A percentile compares a stretch with the other conserved stretches of the same genome.
Evolutionary conservation across 495 filamentous ascomycete species (phyloP).

Genomic region (Parathielavia appendiculata): DNA sequence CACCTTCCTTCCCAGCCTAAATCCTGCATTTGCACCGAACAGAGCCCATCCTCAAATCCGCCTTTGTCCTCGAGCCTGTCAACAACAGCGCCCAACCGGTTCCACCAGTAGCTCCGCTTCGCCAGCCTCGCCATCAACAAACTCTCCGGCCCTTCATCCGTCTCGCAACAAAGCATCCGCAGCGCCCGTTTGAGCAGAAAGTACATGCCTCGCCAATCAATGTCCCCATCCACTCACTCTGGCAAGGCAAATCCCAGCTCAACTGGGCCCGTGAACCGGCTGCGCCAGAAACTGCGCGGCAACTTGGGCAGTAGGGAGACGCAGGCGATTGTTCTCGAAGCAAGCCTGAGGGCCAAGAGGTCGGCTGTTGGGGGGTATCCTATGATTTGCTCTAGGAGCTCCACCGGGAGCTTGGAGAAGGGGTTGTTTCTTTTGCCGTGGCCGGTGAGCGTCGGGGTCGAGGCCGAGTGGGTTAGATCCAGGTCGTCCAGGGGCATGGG

Average conservation of each 20-base stretch:
- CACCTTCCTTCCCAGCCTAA: no score
- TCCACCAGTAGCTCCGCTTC: conserved; percentile 21
- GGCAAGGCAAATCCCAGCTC: conserved; percentile 23
- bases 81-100: conserved; percentile 1
- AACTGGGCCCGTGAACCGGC: conserved; percentile 18
- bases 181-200: conserved; percentile 12
- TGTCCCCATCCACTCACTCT: neutral
- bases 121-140: conserved; percentile 1
- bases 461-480: neutral
- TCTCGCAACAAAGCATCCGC: neutral
- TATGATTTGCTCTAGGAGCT: conserved; percentile 13
- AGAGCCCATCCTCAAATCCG: no score
- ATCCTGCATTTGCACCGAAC: no score
- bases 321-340: conserved; percentile 8
- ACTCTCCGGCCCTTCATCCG: neutral
- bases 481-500: no score
- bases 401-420: conserved; percentile 12
- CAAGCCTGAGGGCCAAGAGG: conserved; percentile 15
- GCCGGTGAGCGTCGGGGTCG: no score
- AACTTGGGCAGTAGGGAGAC: conserved; percentile 3
- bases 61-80: neutral
- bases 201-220: conserved; percentile 23
- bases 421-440: conserved; percentile 5
- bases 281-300: conserved; percentile 16
- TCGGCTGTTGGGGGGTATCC: neutral